A percentile compares a stretch with the other conserved stretches of the same genome.
These are phyloP conservation scores for Gardenia jasminoides DNA, from an alignment of 257 asterid genomes.

Conservation along the genomic window DNA sequence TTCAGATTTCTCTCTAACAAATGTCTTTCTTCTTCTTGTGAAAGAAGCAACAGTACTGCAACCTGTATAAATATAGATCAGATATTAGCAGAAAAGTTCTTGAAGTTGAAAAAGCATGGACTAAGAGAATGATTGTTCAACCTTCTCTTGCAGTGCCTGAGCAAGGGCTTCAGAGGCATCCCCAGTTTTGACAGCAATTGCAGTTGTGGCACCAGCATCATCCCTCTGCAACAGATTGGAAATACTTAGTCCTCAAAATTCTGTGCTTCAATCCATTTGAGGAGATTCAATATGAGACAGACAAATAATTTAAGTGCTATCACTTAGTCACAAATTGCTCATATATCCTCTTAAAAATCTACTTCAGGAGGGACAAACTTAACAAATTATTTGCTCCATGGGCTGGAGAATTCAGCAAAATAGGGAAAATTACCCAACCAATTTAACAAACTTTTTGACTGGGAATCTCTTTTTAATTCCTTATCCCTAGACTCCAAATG, in stretches of 20 bases:
- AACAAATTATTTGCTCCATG: neutral
- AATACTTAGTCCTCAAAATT: slow-evolving; percentile 7
- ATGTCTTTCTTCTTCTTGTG: slow-evolving; percentile 93
- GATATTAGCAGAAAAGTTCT: slow-evolving; percentile 14
- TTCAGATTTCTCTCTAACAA: slow-evolving; percentile 77
- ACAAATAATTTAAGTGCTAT: too few relatives aligned
- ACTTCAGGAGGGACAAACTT: neutral
- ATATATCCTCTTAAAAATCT: neutral
- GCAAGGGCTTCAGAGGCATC: slow-evolving; percentile 67
- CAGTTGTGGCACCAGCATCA: slow-evolving; percentile 35
- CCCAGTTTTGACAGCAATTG: slow-evolving; percentile 33
- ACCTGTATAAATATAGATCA: slow-evolving; percentile 46
- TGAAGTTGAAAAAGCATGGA: slow-evolving; percentile 5
- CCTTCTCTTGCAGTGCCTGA: slow-evolving; percentile 94
- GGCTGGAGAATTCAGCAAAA: neutral
- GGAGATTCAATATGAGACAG: neutral
- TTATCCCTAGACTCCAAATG: too few relatives aligned
- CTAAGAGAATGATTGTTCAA: slow-evolving; percentile 28
- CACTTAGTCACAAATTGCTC: neutral
- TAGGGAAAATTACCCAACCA: neutral
- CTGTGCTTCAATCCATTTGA: neutral
- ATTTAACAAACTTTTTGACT: too few relatives aligned
- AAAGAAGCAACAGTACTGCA: slow-evolving; percentile 66
- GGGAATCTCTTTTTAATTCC: too few relatives aligned
- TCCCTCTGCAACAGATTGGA: slow-evolving; percentile 40